These are phyloP conservation scores for Monosporascus sp. DNA, from an alignment of 2,329 filamentous ascomycete species.

Conservation along the genomic window DNA sequence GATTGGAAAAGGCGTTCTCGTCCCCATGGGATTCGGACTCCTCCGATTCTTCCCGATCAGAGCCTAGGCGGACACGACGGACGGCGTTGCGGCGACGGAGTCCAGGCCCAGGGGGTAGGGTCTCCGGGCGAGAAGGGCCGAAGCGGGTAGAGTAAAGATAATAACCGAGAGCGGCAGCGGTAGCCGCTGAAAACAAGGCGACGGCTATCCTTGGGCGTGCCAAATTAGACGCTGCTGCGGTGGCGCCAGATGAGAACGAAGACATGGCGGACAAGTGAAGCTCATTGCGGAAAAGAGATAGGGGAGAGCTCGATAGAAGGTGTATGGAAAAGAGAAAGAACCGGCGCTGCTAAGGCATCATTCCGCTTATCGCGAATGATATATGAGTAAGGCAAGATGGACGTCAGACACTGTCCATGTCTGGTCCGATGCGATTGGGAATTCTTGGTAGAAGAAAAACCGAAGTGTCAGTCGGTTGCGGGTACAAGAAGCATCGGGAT, in stretches of 20 bases:
- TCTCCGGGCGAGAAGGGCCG: constrained; percentile 19
- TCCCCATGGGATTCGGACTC: constrained; percentile 38
- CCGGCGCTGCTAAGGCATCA: too few relatives aligned
- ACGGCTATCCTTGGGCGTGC: constrained; percentile 51
- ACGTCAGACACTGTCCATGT: too few relatives aligned
- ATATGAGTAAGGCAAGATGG: too few relatives aligned
- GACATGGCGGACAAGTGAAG: constrained; percentile 34
- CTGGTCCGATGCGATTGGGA: too few relatives aligned
- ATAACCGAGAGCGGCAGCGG: constrained; percentile 53
- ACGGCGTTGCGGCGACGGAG: constrained; percentile 65
- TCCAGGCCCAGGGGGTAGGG: constrained; percentile 23
- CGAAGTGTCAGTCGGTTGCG: too few relatives aligned
- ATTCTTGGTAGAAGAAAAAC: too few relatives aligned
- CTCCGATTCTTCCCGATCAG: constrained; percentile 28
- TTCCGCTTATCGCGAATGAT: too few relatives aligned
- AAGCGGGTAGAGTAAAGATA: constrained; percentile 44
- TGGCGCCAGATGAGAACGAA: constrained; percentile 30
- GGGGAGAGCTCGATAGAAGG: background rate
- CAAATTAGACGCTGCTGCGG: constrained; percentile 46
- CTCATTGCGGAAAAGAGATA: constrained; percentile 18
- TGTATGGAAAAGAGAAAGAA: too few relatives aligned
- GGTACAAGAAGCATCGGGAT: too few relatives aligned
- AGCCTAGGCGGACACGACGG: constrained; percentile 41
- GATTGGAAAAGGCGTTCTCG: constrained; percentile 35
- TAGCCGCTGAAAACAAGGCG: constrained; percentile 48